Conservation (phyloP, 2,329 filamentous ascomycete genomes). For the Aspergillus felis region DNA sequence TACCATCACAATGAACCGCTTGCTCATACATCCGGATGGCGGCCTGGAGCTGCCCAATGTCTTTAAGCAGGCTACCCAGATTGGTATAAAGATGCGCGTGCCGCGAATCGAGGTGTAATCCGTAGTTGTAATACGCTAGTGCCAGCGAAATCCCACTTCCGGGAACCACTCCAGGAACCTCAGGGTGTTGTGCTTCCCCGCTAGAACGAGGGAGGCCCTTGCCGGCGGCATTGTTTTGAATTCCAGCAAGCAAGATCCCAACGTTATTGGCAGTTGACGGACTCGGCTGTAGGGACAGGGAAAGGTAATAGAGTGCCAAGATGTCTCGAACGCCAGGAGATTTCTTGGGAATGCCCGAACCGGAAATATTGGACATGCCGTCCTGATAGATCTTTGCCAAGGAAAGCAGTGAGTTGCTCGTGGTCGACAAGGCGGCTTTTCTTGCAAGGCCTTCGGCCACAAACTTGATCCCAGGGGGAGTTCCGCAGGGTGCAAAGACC, state of each 20-base stretch:
- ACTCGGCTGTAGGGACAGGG: constrained; percentile 87
- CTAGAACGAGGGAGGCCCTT: constrained; percentile 33
- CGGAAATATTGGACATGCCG: constrained; percentile 73
- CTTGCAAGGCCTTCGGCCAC: constrained; percentile 67
- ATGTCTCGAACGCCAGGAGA: constrained; percentile 85
- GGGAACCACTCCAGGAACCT: constrained; percentile 73
- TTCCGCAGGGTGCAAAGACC: constrained; percentile 71
- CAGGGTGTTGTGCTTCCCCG: constrained; percentile 41
- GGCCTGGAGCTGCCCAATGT: constrained; percentile 85
- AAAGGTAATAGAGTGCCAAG: constrained; percentile 89
- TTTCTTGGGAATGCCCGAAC: constrained; percentile 54
- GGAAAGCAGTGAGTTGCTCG: constrained; percentile 90
- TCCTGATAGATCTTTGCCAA: constrained; percentile 98
- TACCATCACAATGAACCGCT: constrained; percentile 86
- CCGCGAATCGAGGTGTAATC: constrained; percentile 75
- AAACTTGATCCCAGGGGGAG: constrained; percentile 74
- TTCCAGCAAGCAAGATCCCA: constrained; percentile 90
- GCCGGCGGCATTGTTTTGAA: constrained; percentile 64
- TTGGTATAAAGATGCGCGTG: constrained; percentile 98
- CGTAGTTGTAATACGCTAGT: constrained; percentile 92
- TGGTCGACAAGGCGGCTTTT: constrained; percentile 82
- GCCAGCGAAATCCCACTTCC: constrained; percentile 86
- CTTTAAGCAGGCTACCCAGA: constrained; percentile 88
- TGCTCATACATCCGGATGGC: constrained; percentile 98
- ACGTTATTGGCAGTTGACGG: constrained; percentile 98